These are phyloP conservation scores for Populus hybrid DNA, from an alignment of 441 rosid species.

Conservation along the genomic window DNA sequence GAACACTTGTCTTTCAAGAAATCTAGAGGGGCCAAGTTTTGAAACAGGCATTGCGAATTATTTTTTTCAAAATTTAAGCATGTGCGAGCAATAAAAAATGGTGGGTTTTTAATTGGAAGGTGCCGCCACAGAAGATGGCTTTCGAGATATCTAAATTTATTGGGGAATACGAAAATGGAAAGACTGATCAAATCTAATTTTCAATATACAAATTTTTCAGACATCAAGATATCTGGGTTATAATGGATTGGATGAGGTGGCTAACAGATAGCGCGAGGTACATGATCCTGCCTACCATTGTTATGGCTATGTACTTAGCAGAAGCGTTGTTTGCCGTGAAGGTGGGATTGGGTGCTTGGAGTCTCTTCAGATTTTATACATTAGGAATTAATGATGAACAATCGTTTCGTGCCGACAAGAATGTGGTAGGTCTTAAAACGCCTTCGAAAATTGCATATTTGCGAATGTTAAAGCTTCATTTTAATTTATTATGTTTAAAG, in stretches of 20 bases:
- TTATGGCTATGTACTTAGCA: background rate
- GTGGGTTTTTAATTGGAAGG: background rate
- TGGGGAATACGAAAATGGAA: background rate
- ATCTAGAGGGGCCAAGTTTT: too few relatives aligned
- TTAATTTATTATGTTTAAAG: background rate
- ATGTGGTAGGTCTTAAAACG: background rate
- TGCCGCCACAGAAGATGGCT: background rate
- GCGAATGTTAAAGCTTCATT: background rate
- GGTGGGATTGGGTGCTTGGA: constrained; percentile 1
- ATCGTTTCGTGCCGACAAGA: background rate
- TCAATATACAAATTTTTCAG: background rate
- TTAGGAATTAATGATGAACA: background rate
- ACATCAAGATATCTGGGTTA: background rate
- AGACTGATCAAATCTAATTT: background rate
- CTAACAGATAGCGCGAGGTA: background rate
- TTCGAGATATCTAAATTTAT: background rate
- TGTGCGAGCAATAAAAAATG: background rate
- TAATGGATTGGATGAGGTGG: background rate
- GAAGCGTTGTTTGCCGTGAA: background rate
- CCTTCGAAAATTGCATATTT: background rate
- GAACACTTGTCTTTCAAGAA: background rate
- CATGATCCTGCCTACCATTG: background rate
- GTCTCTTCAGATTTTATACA: background rate
- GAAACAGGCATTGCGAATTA: background rate
- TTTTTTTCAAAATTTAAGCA: background rate